Percentiles rank a stretch among this genome's conserved stretches.
Evolutionary conservation across 1,139 yeast genomes (phyloP).

Genomic region (Diutina pseudorugosa): DNA sequence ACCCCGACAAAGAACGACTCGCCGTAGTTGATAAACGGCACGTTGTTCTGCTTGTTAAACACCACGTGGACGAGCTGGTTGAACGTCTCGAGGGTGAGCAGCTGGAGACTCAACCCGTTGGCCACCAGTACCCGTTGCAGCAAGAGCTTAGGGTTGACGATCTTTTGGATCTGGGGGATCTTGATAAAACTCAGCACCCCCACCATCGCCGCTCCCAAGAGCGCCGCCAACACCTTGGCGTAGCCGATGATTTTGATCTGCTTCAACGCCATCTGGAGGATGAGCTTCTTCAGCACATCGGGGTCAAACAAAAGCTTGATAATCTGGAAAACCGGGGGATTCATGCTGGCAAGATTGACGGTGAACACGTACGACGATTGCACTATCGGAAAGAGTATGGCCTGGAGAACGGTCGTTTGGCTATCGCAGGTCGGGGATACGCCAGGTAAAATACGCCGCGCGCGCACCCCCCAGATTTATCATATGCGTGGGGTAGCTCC

Average conservation of each 20-base stretch:
- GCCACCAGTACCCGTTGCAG: conserved; percentile 21
- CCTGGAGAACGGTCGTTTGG: neutral
- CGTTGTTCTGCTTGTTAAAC: conserved; percentile 25
- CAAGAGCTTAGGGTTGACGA: conserved; percentile 18
- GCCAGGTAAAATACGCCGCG: neutral
- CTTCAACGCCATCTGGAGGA: conserved; percentile 26
- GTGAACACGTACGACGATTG: neutral
- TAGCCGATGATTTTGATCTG: conserved; percentile 27
- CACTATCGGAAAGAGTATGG: neutral
- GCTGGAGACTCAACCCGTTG: conserved; percentile 26
- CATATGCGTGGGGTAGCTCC: neutral
- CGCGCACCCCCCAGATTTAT: neutral
- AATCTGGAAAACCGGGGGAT: conserved; percentile 8
- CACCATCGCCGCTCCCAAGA: conserved; percentile 25
- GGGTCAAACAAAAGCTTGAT: conserved; percentile 27
- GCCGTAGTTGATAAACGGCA: conserved; percentile 30
- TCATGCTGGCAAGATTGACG: neutral
- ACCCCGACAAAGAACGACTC: conserved; percentile 29
- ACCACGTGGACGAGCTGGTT: conserved; percentile 29
- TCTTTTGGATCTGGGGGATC: conserved; percentile 31
- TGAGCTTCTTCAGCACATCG: conserved; percentile 25
- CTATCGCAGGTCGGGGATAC: neutral
- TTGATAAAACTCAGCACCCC: conserved; percentile 30
- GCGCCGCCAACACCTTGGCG: conserved; percentile 22
- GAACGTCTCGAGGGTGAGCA: conserved; percentile 26